These are phyloP conservation scores for Henckelia pumila DNA, from an alignment of 257 asterid species.

Conservation along the genomic window DNA sequence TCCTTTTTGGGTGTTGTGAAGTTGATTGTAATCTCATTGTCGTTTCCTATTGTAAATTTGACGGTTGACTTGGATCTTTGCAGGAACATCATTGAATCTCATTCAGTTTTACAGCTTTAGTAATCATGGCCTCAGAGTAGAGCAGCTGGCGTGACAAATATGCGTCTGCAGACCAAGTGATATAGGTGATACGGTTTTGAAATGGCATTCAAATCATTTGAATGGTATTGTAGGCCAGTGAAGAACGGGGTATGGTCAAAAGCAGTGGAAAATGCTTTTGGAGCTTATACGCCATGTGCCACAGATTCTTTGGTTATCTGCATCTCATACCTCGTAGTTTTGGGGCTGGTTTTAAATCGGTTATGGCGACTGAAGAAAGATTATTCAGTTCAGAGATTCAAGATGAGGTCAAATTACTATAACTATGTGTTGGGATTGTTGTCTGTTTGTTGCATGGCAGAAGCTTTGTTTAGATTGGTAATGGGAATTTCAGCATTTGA, in stretches of 20 bases:
- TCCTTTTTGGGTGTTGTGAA: neutral
- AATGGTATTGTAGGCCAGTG: conserved; percentile 90
- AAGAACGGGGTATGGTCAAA: conserved; percentile 73
- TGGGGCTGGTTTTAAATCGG: conserved; percentile 65
- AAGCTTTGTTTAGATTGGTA: conserved; percentile 68
- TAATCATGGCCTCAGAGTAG: conserved; percentile 13
- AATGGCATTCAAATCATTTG: conserved; percentile 77
- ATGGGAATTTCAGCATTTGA: conserved; percentile 75
- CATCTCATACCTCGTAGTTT: conserved; percentile 62
- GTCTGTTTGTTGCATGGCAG: conserved; percentile 75
- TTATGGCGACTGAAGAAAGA: conserved; percentile 56
- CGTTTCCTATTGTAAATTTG: conserved; percentile 6
- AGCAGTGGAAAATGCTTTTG: conserved; percentile 80
- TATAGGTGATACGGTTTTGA: conserved; percentile 15
- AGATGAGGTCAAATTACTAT: conserved; percentile 66
- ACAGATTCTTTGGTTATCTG: conserved; percentile 69
- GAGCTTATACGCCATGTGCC: conserved; percentile 88
- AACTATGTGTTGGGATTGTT: conserved; percentile 70
- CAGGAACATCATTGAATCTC: conserved; percentile 22
- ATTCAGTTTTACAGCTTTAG: conserved; percentile 8
- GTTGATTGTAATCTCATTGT: neutral
- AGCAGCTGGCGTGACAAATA: conserved; percentile 13
- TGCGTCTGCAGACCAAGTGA: conserved; percentile 30
- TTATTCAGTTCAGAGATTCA: conserved; percentile 62
- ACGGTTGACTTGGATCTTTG: conserved; percentile 19